Evolutionary conservation across 768 basidiomycete species (phyloP).

Genomic region (Chalciporus pseudorubinellus): DNA sequence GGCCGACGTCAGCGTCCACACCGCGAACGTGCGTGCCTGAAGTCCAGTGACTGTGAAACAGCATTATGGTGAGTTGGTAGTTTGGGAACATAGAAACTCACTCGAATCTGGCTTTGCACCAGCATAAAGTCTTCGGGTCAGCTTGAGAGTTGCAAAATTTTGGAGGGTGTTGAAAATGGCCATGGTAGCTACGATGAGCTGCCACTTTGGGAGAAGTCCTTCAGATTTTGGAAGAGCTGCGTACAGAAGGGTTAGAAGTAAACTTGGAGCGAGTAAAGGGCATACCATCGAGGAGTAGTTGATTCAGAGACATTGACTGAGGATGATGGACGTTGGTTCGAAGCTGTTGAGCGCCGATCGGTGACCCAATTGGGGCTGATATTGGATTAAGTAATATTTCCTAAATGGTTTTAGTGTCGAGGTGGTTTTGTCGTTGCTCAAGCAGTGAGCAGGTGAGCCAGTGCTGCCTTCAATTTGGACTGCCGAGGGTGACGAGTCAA

Average conservation of each 20-base stretch:
- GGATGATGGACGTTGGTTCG: too few species aligned
- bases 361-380: background rate
- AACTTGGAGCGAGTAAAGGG: background rate
- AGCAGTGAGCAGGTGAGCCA: slow-evolving; percentile 2
- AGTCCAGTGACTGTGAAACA: slow-evolving; percentile 68
- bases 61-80: background rate
- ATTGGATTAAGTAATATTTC: slow-evolving; percentile 30
- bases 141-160: slow-evolving; percentile 72
- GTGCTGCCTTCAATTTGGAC: slow-evolving; percentile 18
- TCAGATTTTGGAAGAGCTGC: slow-evolving; percentile 61
- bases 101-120: slow-evolving; percentile 39
- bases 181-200: slow-evolving; percentile 72
- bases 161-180: slow-evolving; percentile 86
- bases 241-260: background rate
- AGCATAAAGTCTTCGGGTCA: slow-evolving; percentile 78
- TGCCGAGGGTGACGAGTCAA: slow-evolving; percentile 22
- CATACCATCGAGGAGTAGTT: slow-evolving; percentile 28
- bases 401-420: slow-evolving; percentile 14
- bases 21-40: slow-evolving; percentile 85
- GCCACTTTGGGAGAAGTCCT: slow-evolving; percentile 86
- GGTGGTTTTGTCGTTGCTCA: slow-evolving; percentile 7
- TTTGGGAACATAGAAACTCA: slow-evolving; percentile 16
- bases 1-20: slow-evolving; percentile 88
- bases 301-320: too few species aligned
- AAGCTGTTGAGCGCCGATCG: slow-evolving; percentile 18